phyloP scores from a whole-genome alignment of 1,284 basidiomycete genomes.

The Cutaneotrichosporon sp. region DNA sequence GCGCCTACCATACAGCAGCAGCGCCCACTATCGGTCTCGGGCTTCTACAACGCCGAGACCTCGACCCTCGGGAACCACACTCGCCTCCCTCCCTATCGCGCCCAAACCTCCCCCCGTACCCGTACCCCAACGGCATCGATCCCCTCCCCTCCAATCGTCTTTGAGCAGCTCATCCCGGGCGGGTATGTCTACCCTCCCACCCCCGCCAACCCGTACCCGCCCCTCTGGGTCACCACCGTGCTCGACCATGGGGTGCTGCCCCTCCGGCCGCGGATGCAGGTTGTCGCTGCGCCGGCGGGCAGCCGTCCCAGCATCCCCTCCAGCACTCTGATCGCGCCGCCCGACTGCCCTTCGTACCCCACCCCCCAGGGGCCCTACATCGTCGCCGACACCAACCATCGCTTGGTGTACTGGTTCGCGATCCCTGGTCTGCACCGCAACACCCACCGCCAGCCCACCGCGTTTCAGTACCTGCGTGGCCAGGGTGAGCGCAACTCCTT shows the following conservation, averaged over 20 bases:
- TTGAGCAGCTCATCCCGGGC: too few species aligned
- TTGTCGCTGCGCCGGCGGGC: too few species aligned
- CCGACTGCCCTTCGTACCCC: not conserved
- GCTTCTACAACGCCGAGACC: not conserved
- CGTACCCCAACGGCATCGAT: too few species aligned
- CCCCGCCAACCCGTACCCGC: not conserved
- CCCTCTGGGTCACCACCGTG: not conserved
- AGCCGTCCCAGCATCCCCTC: too few species aligned
- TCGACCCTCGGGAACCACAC: not conserved
- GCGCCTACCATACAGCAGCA: not conserved
- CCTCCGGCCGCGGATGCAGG: too few species aligned
- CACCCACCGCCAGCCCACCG: not conserved
- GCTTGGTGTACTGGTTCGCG: not conserved
- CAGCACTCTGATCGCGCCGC: not conserved
- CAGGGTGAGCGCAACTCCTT: not conserved
- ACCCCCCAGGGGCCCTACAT: too few species aligned
- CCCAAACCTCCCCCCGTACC: too few species aligned
- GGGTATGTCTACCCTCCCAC: not conserved
- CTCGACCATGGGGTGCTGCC: too few species aligned
- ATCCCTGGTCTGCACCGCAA: not conserved
- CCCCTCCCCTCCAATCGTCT: too few species aligned
- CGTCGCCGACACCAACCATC: too few species aligned
- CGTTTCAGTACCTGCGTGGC: not conserved
- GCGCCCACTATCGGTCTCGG: not conserved
- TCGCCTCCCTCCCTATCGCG: too few species aligned